Conservation (phyloP, 129 eudicot genomes). For the Centrapalus pauciflorus region DNA sequence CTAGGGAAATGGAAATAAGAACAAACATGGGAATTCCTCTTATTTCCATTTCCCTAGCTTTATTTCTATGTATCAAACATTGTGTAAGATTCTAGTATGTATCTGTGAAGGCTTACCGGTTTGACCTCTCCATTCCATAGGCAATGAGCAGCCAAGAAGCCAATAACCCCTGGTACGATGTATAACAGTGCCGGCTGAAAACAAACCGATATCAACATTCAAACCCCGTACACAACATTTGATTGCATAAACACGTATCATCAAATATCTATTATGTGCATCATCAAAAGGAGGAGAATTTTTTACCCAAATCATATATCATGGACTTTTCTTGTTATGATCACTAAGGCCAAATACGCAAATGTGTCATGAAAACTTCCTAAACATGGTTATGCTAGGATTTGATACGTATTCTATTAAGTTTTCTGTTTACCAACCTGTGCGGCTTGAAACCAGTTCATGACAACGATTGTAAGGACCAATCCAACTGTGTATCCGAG, state of each 20-base stretch:
- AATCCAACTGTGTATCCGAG: constrained; percentile 66
- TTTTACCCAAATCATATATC: not conserved
- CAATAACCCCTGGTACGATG: constrained; percentile 83
- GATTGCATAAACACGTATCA: too few species aligned
- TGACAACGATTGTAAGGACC: constrained; percentile 71
- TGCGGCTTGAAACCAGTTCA: constrained; percentile 99
- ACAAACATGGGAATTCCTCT: too few species aligned
- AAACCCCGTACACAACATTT: not conserved
- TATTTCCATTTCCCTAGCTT: too few species aligned
- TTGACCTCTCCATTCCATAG: constrained; percentile 90
- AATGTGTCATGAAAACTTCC: not conserved
- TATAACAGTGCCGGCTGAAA: constrained; percentile 88
- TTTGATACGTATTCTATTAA: too few species aligned
- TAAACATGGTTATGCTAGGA: not conserved
- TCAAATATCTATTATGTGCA: too few species aligned
- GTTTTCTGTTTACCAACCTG: constrained; percentile 63
- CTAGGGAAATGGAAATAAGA: too few species aligned
- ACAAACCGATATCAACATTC: not conserved
- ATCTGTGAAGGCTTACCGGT: constrained; percentile 42
- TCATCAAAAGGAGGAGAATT: too few species aligned
- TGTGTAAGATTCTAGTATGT: not conserved
- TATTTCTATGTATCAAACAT: too few species aligned
- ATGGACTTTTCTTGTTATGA: not conserved
- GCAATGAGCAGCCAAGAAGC: constrained; percentile 87
- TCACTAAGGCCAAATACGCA: not conserved